phyloP scores from a whole-genome alignment of 768 basidiomycete genomes.

The Gloeostereum incarnatum region DNA sequence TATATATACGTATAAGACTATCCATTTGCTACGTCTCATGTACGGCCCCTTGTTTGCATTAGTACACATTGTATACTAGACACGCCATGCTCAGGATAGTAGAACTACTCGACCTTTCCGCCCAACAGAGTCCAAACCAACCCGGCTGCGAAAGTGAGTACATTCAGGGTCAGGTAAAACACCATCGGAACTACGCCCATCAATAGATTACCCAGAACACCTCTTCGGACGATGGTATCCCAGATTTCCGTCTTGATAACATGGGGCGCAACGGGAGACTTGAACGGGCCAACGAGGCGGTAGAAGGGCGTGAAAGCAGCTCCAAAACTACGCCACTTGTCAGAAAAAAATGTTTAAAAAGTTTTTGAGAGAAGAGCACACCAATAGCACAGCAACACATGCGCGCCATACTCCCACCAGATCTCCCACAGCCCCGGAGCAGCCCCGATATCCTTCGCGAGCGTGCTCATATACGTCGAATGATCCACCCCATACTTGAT shows the following conservation, averaged over 20 bases:
- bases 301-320: slow-evolving; percentile 54
- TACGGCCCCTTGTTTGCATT: no score
- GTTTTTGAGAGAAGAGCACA: slow-evolving; percentile 14
- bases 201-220: slow-evolving; percentile 41
- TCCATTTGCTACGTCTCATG: no score
- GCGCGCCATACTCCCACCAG: slow-evolving; percentile 37
- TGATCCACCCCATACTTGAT: slow-evolving; percentile 58
- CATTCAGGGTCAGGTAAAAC: no score
- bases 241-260: slow-evolving; percentile 48
- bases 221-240: slow-evolving; percentile 49
- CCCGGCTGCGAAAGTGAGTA: no score
- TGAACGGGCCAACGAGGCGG: slow-evolving; percentile 44
- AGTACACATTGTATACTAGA: no score
- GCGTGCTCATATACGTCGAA: slow-evolving; percentile 42
- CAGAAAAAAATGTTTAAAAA: neutral
- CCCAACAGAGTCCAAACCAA: no score
- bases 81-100: no score
- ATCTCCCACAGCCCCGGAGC: slow-evolving; percentile 39
- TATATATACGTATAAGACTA: no score
- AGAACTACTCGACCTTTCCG: no score
- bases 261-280: slow-evolving; percentile 24
- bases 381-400: slow-evolving; percentile 46
- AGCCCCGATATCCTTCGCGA: slow-evolving; percentile 48
- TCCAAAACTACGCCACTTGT: slow-evolving; percentile 30
- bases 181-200: slow-evolving; percentile 51